phyloP scores from a whole-genome alignment of 306 rosid species.

The Arachis hypogaea region DNA sequence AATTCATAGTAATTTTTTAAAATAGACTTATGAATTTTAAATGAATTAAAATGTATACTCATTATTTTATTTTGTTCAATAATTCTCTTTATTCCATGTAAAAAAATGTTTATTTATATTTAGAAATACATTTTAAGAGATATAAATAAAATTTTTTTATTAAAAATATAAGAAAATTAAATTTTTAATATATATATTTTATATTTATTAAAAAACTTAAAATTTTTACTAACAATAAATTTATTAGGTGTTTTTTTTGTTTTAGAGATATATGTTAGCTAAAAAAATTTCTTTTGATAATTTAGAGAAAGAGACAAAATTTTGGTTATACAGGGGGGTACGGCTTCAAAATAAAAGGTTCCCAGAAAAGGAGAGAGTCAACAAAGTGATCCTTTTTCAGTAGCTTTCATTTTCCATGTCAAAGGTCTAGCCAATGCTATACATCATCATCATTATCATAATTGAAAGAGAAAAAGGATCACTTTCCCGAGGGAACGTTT shows the following conservation, averaged over 20 bases:
- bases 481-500: slow-evolving; percentile 32
- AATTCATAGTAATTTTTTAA: not conserved
- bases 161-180: too few species aligned
- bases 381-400: slow-evolving; percentile 50
- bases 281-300: not conserved
- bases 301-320: slow-evolving; percentile 32
- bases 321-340: slow-evolving; percentile 30
- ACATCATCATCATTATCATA: slow-evolving; percentile 49
- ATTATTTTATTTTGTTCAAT: too few species aligned
- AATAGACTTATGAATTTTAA: not conserved
- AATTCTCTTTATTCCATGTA: not conserved
- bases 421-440: slow-evolving; percentile 41
- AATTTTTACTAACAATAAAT: too few species aligned
- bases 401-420: slow-evolving; percentile 38
- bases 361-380: slow-evolving; percentile 48
- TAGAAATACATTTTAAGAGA: too few species aligned
- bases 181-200: too few species aligned
- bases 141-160: too few species aligned
- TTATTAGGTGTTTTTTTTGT: too few species aligned
- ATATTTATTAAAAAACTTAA: too few species aligned
- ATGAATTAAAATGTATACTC: too few species aligned
- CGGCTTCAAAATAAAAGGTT: slow-evolving; percentile 44
- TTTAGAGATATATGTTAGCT: too few species aligned
- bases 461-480: slow-evolving; percentile 11
- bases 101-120: too few species aligned